Evolutionary conservation across 148 eudicot genomes (phyloP).

Genomic region (Heliamphora exappendiculata): DNA sequence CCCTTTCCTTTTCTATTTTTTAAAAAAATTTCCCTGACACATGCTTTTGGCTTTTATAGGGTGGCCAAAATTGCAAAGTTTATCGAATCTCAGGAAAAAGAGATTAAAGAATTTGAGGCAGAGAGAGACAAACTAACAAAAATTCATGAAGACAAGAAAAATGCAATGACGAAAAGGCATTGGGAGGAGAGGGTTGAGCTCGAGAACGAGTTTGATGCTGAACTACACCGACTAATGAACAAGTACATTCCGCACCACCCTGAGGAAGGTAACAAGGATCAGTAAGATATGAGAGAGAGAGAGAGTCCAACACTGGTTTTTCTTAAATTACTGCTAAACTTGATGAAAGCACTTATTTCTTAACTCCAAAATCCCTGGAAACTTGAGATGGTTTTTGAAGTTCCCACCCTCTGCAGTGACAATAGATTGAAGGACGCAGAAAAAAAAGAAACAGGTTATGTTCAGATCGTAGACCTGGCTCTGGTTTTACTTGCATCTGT

Average conservation of each 20-base stretch:
- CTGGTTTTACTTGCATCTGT: not conserved
- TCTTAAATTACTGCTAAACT: no score
- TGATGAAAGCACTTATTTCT: not conserved
- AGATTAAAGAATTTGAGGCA: conserved; percentile 38
- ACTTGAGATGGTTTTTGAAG: not conserved
- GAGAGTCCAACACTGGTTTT: no score
- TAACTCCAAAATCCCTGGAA: not conserved
- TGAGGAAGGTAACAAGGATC: not conserved
- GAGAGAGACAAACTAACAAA: conserved; percentile 41
- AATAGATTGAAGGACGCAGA: not conserved
- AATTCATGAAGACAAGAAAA: conserved; percentile 31
- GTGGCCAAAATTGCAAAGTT: conserved; percentile 29
- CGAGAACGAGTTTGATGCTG: conserved; percentile 39
- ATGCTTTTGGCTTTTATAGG: conserved; percentile 23
- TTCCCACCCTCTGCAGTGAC: not conserved
- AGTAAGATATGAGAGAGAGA: not conserved
- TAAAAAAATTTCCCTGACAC: not conserved
- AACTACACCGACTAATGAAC: conserved; percentile 38
- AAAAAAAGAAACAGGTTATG: not conserved
- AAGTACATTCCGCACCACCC: conserved; percentile 30
- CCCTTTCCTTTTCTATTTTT: not conserved
- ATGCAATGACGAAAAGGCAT: conserved; percentile 43
- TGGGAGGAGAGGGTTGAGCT: conserved; percentile 43
- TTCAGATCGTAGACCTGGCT: no score
- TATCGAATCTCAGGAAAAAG: conserved; percentile 38